Conservation (phyloP, 257 asterid species). For the Salvia rosmarinus region DNA sequence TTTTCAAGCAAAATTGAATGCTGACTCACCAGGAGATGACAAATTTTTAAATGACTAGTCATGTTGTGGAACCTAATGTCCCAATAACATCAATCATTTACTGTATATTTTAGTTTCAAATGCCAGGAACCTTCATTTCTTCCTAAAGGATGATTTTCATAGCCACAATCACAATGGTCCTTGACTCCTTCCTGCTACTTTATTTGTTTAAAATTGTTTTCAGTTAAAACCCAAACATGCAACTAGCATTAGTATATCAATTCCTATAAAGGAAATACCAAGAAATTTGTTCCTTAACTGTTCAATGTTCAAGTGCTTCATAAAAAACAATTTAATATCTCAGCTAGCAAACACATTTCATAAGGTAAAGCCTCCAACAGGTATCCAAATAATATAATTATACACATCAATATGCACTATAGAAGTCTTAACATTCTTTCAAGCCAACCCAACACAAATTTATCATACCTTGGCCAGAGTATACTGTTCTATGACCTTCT, state of each 20-base stretch:
- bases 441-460: conserved; percentile 33
- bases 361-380: background rate
- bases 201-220: conserved; percentile 5
- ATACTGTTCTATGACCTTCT: conserved; percentile 86
- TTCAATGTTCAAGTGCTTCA: no score
- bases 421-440: conserved; percentile 20
- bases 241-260: background rate
- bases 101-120: conserved; percentile 17
- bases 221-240: background rate
- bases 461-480: conserved; percentile 85
- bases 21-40: no score
- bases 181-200: background rate
- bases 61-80: no score
- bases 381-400: conserved; percentile 21
- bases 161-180: conserved; percentile 8
- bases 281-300: background rate
- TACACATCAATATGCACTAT: conserved; percentile 6
- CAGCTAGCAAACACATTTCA: background rate
- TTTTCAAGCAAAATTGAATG: no score
- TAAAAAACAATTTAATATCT: background rate
- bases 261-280: background rate
- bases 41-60: no score
- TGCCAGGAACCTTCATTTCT: background rate
- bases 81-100: background rate
- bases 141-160: conserved; percentile 14